Base-by-base conservation (phyloP, 495 filamentous ascomycete species). In the Trichoderma asperelloides region DNA sequence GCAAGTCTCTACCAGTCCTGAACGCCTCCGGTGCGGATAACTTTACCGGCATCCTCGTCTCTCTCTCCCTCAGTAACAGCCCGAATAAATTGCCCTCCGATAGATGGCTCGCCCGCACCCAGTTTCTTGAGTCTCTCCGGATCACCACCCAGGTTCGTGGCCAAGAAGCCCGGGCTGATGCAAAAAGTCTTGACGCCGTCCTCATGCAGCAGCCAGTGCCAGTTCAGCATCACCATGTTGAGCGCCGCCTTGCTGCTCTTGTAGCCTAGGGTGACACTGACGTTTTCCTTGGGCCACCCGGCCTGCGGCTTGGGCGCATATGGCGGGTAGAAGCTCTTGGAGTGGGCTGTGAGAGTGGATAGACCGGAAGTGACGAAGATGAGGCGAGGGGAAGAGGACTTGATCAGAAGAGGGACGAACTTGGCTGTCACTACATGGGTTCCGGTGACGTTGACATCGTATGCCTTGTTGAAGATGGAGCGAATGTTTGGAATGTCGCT, bases 181-280 rank as follows among this genome's bases (percentile, higher is more conserved):
- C 71, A 70, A 76, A 78, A 89, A 0, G 85, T 80, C 72, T 89
- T 89, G 1, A 89, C 86, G 0, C 84, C 84, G 66, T 89, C 87
- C 21, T 82, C 78, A 66, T 77, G 76, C 63, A 89, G 71, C 9
- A 78, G 69, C 8, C 79, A 74, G 27, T 69, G 30, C 86, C 85
- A 90, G 65, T 85, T 81, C 40, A 80, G 76, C 85, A 88, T 86
- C 74, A 88, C 43, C 87, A 89, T 89, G 67, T 89, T 88, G 70
- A 90, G 66, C 9, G 81, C 87, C 0, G 85, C 81, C 77, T 90
- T 89, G 33, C 76, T 72, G 63, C 74, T 76, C 11, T 85, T 79
- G 69, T 89, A 88, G 2, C 77, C 74, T 3, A 73, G 45, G 3
- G 71, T 71, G 62, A 75, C 72, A 25, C 74, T 74, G 5, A 74